These are phyloP conservation scores for Ophiocordyceps camponoti-saundersi DNA, from an alignment of 2,329 filamentous ascomycete species.

Conservation along the genomic window DNA sequence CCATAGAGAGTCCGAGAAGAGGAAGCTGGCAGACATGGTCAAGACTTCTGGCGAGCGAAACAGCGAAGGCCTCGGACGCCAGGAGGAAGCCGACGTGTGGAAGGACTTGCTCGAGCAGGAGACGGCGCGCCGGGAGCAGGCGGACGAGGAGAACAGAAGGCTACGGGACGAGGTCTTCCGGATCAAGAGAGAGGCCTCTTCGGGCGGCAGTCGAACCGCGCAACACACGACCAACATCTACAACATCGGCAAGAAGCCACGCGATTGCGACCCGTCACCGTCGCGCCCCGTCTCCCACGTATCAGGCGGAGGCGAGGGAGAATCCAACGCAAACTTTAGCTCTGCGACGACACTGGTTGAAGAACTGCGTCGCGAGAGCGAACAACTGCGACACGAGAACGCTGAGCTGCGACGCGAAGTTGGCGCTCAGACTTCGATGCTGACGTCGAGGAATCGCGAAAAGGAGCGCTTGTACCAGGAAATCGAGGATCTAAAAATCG, in stretches of 20 bases:
- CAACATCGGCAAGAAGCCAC: slow-evolving; percentile 41
- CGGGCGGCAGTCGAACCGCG: slow-evolving; percentile 9
- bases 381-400: slow-evolving; percentile 79
- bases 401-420: slow-evolving; percentile 83
- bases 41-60: slow-evolving; percentile 32
- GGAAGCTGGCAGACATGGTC: slow-evolving; percentile 70
- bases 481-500: slow-evolving; percentile 89
- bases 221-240: slow-evolving; percentile 50
- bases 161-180: slow-evolving; percentile 73
- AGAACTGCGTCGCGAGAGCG: slow-evolving; percentile 51
- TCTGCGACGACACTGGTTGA: slow-evolving; percentile 53
- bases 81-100: slow-evolving; percentile 69
- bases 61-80: slow-evolving; percentile 30
- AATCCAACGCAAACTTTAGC: slow-evolving; percentile 34
- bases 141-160: slow-evolving; percentile 73
- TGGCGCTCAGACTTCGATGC: slow-evolving; percentile 90
- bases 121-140: slow-evolving; percentile 72
- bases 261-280: slow-evolving; percentile 27
- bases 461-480: slow-evolving; percentile 92
- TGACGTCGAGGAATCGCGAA: slow-evolving; percentile 88
- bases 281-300: slow-evolving; percentile 31
- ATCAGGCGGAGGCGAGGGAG: slow-evolving; percentile 31
- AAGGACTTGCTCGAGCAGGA: slow-evolving; percentile 91
- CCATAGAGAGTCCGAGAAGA: slow-evolving; percentile 67
- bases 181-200: slow-evolving; percentile 40